phyloP scores from a whole-genome alignment of 2,329 filamentous ascomycete species.

The Fusarium sp. region DNA sequence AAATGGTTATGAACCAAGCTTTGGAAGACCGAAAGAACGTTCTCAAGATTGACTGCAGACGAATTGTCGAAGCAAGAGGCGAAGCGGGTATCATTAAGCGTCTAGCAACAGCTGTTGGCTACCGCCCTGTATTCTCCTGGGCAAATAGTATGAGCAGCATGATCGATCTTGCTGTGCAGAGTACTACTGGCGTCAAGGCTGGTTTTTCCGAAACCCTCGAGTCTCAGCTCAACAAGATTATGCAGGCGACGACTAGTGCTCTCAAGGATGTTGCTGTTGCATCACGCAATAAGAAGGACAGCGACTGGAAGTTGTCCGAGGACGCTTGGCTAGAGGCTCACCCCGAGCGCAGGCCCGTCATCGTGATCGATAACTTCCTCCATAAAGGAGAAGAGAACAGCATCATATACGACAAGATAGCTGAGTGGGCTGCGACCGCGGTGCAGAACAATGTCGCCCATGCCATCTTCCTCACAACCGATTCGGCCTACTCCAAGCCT shows the following conservation, averaged over 20 bases:
- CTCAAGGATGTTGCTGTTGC: conserved; percentile 81
- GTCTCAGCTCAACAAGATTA: conserved; percentile 87
- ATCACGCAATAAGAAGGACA: conserved; percentile 75
- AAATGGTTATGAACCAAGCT: conserved; percentile 86
- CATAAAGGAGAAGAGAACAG: conserved; percentile 75
- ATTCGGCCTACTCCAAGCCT: conserved; percentile 88
- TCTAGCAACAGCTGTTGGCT: conserved; percentile 85
- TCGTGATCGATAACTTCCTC: conserved; percentile 92
- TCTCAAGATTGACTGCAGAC: conserved; percentile 90
- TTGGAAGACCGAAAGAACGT: conserved; percentile 81
- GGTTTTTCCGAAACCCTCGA: conserved; percentile 95
- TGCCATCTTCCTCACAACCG: conserved; percentile 92
- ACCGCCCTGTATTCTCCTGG: conserved; percentile 94
- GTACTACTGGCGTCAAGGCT: conserved; percentile 92
- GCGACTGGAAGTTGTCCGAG: conserved; percentile 76
- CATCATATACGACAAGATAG: conserved; percentile 80
- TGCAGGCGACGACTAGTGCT: conserved; percentile 82
- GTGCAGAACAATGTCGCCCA: conserved; percentile 91
- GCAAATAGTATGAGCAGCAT: conserved; percentile 94
- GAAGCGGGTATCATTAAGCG: conserved; percentile 86
- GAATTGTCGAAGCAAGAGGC: conserved; percentile 88
- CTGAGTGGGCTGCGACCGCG: conserved; percentile 89
- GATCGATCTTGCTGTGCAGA: conserved; percentile 90
- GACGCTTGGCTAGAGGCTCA: conserved; percentile 93
- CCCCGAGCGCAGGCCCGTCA: conserved; percentile 82